Percentiles rank a stretch among this genome's conserved stretches.
Evolutionary conservation across 306 rosid species (phyloP).

Genomic region (Luffa aegyptiaca): DNA sequence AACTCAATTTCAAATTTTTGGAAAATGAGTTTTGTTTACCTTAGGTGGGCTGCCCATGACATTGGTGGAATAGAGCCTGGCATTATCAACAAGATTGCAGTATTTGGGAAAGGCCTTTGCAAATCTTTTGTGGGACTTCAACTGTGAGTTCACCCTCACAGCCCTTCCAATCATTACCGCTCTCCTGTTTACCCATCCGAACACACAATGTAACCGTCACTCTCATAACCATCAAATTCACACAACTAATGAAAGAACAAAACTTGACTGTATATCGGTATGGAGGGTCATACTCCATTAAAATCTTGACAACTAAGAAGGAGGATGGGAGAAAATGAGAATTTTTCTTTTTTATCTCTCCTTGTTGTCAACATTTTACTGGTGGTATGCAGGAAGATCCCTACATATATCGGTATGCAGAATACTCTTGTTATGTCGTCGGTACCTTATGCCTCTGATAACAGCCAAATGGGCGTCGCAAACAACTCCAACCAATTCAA

Average conservation of each 20-base stretch:
- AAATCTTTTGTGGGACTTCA: constrained; percentile 86
- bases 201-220: no score
- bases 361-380: no score
- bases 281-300: no score
- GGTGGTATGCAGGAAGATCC: no score
- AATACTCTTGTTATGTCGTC: not conserved
- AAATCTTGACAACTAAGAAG: no score
- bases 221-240: not conserved
- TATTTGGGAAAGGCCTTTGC: constrained; percentile 57
- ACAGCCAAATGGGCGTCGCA: constrained; percentile 89
- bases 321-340: no score
- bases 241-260: no score
- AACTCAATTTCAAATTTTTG: no score
- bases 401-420: no score
- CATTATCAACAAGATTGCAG: constrained; percentile 74
- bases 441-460: constrained; percentile 76
- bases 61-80: constrained; percentile 61
- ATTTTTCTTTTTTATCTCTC: no score
- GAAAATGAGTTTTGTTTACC: constrained; percentile 23
- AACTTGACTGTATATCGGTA: no score
- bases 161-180: constrained; percentile 70
- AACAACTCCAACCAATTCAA: constrained; percentile 86
- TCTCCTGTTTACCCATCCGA: constrained; percentile 39
- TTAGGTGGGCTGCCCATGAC: constrained; percentile 39
- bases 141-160: constrained; percentile 75